Evolutionary conservation across 805 yeast species (phyloP).

Genomic region (Metschnikowia baotianmanensis): DNA sequence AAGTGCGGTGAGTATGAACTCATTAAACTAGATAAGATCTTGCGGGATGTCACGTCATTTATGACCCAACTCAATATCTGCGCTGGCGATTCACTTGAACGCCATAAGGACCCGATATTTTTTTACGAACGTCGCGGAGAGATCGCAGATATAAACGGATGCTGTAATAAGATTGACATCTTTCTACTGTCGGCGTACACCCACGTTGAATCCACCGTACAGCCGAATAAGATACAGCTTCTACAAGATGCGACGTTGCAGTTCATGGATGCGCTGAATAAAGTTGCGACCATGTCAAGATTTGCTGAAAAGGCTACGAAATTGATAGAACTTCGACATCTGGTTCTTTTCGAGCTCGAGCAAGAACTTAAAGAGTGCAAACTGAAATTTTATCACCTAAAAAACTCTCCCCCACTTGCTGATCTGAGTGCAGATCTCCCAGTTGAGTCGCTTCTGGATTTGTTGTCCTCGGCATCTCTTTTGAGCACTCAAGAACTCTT

Average conservation of each 20-base stretch:
- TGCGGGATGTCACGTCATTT: conserved; percentile 29
- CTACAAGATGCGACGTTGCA: conserved; percentile 5
- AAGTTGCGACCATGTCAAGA: conserved; percentile 1
- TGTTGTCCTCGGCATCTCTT: conserved; percentile 4
- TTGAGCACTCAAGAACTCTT: conserved; percentile 1
- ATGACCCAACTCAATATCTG: conserved; percentile 18
- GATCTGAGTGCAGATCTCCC: conserved; percentile 3
- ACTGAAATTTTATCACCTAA: conserved; percentile 1
- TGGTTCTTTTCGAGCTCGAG: conserved; percentile 6
- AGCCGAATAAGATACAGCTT: background rate
- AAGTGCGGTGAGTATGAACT: background rate
- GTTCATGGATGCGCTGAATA: conserved; percentile 10
- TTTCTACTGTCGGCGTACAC: conserved; percentile 2
- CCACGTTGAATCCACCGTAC: background rate
- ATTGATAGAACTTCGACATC: conserved; percentile 10
- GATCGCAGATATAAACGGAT: background rate
- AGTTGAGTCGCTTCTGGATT: conserved; percentile 6
- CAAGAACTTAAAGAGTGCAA: conserved; percentile 8
- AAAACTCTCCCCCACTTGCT: conserved; percentile 1
- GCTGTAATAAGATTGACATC: background rate
- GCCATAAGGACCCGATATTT: background rate
- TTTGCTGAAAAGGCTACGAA: conserved; percentile 9
- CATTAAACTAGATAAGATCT: conserved; percentile 19
- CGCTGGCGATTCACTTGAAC: background rate
- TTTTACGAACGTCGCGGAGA: background rate